Percentiles rank a stretch among this genome's conserved stretches.
phyloP scores from a whole-genome alignment of 2,329 filamentous ascomycete species.

The Albifimbria verrucaria region DNA sequence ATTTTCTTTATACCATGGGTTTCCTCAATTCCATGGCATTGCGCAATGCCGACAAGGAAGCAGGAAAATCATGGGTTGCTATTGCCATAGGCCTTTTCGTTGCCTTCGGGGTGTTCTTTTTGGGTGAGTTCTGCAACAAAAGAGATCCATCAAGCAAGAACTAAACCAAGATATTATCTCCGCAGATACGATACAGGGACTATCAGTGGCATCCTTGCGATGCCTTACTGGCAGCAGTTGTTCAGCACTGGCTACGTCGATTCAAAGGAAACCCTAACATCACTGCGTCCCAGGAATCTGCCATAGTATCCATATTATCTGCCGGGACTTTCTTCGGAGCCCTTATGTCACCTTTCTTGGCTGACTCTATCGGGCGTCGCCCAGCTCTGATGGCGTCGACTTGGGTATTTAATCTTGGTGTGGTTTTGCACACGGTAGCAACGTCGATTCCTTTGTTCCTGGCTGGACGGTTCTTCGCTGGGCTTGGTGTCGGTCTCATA shows the following conservation, averaged over 20 bases:
- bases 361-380: constrained; percentile 64
- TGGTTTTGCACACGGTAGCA: constrained; percentile 63
- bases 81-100: constrained; percentile 57
- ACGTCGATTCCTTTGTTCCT: constrained; percentile 61
- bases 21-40: not conserved
- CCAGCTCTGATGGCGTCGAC: constrained; percentile 59
- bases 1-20: not conserved
- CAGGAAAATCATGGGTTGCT: constrained; percentile 56
- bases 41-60: constrained; percentile 9
- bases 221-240: constrained; percentile 47
- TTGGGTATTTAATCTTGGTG: constrained; percentile 64
- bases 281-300: constrained; percentile 53
- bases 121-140: constrained; percentile 34
- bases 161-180: not conserved
- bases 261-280: constrained; percentile 40
- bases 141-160: not conserved
- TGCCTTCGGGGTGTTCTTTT: constrained; percentile 60
- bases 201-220: constrained; percentile 56
- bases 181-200: constrained; percentile 55
- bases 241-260: constrained; percentile 53
- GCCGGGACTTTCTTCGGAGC: constrained; percentile 75
- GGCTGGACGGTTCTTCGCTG: constrained; percentile 70
- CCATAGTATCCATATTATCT: constrained; percentile 72
- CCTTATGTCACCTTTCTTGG: constrained; percentile 57
- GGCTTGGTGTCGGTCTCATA: constrained; percentile 69